These are phyloP conservation scores for Rhodotorula sp. DNA, from an alignment of 1,284 basidiomycete genomes.

Conservation along the genomic window DNA sequence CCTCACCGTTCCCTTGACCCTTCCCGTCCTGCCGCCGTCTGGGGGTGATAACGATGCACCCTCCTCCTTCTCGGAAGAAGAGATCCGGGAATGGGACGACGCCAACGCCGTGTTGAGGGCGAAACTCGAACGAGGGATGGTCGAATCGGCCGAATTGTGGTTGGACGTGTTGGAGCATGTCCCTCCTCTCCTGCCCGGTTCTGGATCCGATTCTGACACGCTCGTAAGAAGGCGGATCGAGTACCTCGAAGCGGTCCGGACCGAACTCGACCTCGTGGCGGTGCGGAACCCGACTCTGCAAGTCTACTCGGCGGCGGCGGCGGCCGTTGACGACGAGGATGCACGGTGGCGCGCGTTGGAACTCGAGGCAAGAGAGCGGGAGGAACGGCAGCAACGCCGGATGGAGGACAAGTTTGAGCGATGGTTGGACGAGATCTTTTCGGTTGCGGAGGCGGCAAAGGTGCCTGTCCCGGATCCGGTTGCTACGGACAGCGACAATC, in stretches of 20 bases:
- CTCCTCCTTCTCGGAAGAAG: not conserved
- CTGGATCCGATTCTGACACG: not conserved
- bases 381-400: not conserved
- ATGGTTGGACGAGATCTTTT: conserved; percentile 6
- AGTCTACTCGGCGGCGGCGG: not conserved
- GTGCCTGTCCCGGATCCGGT: no score
- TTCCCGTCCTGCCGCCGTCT: not conserved
- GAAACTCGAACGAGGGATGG: not conserved
- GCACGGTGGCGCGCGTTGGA: not conserved
- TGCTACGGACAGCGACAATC: no score
- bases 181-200: not conserved
- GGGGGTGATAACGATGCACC: no score
- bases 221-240: not conserved
- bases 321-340: not conserved
- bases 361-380: not conserved
- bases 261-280: conserved; percentile 4
- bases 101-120: not conserved
- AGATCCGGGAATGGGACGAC: not conserved
- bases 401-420: conserved; percentile 3
- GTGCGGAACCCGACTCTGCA: not conserved
- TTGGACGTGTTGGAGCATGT: not conserved
- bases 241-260: not conserved
- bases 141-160: not conserved
- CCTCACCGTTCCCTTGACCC: not conserved
- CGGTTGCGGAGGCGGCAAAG: not conserved